Evolutionary conservation across 2,329 filamentous ascomycete species (phyloP).

Genomic region (Gliomastix tumulicola): DNA sequence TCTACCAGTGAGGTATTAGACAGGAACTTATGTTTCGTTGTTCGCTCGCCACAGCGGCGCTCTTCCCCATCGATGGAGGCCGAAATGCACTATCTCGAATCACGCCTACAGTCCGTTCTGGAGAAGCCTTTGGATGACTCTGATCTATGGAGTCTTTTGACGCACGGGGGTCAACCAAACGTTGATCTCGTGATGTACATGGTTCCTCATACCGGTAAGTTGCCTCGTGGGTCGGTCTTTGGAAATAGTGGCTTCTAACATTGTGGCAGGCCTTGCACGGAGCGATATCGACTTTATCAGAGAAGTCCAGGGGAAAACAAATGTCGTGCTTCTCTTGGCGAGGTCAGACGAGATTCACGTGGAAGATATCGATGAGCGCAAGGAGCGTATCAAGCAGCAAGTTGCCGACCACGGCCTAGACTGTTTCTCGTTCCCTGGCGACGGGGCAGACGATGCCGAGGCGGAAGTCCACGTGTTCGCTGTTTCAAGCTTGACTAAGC

Average conservation of each 20-base stretch:
- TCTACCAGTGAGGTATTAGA: constrained; percentile 69
- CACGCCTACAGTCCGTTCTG: constrained; percentile 19
- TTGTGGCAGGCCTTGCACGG: constrained; percentile 16
- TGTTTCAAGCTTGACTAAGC: constrained; percentile 65
- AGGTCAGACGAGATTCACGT: constrained; percentile 63
- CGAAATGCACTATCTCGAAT: constrained; percentile 53
- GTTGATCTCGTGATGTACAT: constrained; percentile 85
- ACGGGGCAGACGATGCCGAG: constrained; percentile 18
- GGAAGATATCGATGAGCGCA: constrained; percentile 50
- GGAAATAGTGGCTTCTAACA: constrained; percentile 3
- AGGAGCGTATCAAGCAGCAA: constrained; percentile 49
- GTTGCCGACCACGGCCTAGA: constrained; percentile 51
- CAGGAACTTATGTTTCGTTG: constrained; percentile 88
- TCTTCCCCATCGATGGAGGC: constrained; percentile 20
- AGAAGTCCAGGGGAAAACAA: constrained; percentile 65
- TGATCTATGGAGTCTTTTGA: constrained; percentile 71
- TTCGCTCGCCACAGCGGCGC: constrained; percentile 57
- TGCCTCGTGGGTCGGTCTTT: neutral
- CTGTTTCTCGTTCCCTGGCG: constrained; percentile 57
- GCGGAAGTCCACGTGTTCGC: constrained; percentile 67
- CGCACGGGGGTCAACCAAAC: constrained; percentile 73
- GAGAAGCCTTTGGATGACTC: constrained; percentile 56
- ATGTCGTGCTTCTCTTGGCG: constrained; percentile 76
- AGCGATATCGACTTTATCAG: constrained; percentile 65
- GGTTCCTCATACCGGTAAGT: constrained; percentile 59